Percentiles rank a stretch among this genome's conserved stretches.
Conservation (phyloP, 192 early-diverging fungal species). For the Linnemannia schmuckeri region DNA sequence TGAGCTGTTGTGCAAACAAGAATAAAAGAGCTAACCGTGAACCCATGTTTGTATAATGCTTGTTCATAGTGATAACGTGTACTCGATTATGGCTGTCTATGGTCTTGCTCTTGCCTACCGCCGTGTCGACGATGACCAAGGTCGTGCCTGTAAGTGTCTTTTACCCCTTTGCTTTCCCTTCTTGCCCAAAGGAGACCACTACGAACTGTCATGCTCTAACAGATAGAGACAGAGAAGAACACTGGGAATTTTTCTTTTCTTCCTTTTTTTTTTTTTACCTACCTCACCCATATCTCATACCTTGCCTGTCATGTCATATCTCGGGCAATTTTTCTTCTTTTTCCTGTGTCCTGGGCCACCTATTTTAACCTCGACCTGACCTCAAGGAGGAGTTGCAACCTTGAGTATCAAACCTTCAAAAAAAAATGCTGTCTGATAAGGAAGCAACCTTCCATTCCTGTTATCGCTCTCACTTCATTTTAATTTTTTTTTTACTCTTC, state of each 20-base stretch:
- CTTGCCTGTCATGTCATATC: not conserved
- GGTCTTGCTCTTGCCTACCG: constrained; percentile 88
- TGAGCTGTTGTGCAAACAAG: not conserved
- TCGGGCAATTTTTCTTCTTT: not conserved
- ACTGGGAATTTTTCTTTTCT: not conserved
- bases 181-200: not conserved
- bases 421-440: not conserved
- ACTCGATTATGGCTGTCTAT: constrained; percentile 88
- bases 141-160: constrained; percentile 78
- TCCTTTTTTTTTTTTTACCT: not conserved
- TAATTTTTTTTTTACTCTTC: too few relatives aligned
- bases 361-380: constrained; percentile 3
- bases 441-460: not conserved
- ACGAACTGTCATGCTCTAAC: not conserved
- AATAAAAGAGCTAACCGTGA: not conserved
- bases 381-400: not conserved
- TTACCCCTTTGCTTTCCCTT: not conserved
- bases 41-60: not conserved
- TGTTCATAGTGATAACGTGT: constrained; percentile 84
- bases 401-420: not conserved
- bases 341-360: not conserved
- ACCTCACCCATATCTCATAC: not conserved
- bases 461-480: not conserved
- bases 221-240: not conserved
- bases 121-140: constrained; percentile 85